These are phyloP conservation scores for Magnaporthiopsis incrustans DNA, from an alignment of 2,329 filamentous ascomycete genomes.

Conservation along the genomic window DNA sequence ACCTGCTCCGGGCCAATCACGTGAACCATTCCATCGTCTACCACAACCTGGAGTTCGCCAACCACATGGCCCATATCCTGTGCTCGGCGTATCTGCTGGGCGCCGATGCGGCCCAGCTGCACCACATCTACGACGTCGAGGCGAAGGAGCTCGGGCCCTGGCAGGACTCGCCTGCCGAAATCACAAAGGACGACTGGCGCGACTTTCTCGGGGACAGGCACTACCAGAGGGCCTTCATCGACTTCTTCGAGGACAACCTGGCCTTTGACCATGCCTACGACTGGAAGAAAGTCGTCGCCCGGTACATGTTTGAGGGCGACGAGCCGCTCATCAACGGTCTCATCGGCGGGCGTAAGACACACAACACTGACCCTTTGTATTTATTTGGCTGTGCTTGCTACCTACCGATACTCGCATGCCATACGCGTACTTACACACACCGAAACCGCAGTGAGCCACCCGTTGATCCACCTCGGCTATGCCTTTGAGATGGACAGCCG, in stretches of 20 bases:
- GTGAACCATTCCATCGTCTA: slow-evolving; percentile 80
- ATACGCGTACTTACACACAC: background rate
- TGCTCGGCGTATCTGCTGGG: slow-evolving; percentile 81
- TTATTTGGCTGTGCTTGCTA: background rate
- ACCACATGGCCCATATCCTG: slow-evolving; percentile 76
- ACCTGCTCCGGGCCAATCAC: slow-evolving; percentile 86
- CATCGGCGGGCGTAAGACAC: slow-evolving; percentile 63
- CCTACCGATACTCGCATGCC: background rate
- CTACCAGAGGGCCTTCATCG: slow-evolving; percentile 85
- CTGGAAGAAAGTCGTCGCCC: slow-evolving; percentile 68
- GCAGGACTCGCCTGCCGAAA: slow-evolving; percentile 76
- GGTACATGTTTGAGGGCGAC: slow-evolving; percentile 68
- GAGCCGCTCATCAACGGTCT: slow-evolving; percentile 75
- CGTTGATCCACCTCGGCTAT: slow-evolving; percentile 92
- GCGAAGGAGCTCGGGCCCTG: slow-evolving; percentile 67
- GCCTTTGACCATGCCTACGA: slow-evolving; percentile 66
- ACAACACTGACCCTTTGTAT: background rate
- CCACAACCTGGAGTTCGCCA: slow-evolving; percentile 66
- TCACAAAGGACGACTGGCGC: slow-evolving; percentile 77
- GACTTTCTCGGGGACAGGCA: slow-evolving; percentile 70
- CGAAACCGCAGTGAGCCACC: slow-evolving; percentile 61
- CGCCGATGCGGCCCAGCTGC: slow-evolving; percentile 63
- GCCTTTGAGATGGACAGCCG: slow-evolving; percentile 81
- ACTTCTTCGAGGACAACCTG: slow-evolving; percentile 92
- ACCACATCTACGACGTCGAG: slow-evolving; percentile 73